These are phyloP conservation scores for Trichoderma koningii DNA, from an alignment of 2,329 filamentous ascomycete genomes.

Conservation along the genomic window DNA sequence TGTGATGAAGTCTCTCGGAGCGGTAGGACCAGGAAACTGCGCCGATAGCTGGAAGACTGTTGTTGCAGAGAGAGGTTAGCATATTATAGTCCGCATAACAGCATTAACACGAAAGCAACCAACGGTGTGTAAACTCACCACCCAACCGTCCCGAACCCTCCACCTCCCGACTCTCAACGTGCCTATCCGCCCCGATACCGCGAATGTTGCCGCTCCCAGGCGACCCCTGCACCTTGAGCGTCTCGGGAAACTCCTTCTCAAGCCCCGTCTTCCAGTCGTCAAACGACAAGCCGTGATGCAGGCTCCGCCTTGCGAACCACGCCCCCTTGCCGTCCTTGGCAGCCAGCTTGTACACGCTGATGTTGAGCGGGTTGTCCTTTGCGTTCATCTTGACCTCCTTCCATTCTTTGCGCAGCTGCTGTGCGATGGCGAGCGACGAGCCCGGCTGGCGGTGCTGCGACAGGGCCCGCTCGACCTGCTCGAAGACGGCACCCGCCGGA, in stretches of 20 bases:
- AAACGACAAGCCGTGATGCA: constrained; percentile 78
- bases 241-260: constrained; percentile 77
- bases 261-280: constrained; percentile 76
- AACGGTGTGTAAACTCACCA: constrained; percentile 44
- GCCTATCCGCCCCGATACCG: constrained; percentile 80
- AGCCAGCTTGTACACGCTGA: constrained; percentile 77
- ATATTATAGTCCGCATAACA: neutral
- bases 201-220: constrained; percentile 75
- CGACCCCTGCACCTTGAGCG: constrained; percentile 67
- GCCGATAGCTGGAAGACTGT: constrained; percentile 82
- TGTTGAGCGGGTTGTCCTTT: constrained; percentile 73
- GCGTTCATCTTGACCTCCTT: constrained; percentile 75
- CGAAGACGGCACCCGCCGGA: constrained; percentile 55
- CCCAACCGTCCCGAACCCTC: constrained; percentile 64
- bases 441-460: constrained; percentile 43
- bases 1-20: constrained; percentile 85
- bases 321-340: constrained; percentile 79
- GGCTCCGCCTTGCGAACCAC: constrained; percentile 86
- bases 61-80: constrained; percentile 18
- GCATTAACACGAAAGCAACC: neutral
- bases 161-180: constrained; percentile 63
- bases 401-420: constrained; percentile 76
- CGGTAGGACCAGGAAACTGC: constrained; percentile 85
- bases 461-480: constrained; percentile 54
- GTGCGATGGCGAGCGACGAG: constrained; percentile 50